Percentiles rank a stretch among this genome's conserved stretches.
Conservation (phyloP, 805 yeast species). For the Wickerhamomyces alni region DNA sequence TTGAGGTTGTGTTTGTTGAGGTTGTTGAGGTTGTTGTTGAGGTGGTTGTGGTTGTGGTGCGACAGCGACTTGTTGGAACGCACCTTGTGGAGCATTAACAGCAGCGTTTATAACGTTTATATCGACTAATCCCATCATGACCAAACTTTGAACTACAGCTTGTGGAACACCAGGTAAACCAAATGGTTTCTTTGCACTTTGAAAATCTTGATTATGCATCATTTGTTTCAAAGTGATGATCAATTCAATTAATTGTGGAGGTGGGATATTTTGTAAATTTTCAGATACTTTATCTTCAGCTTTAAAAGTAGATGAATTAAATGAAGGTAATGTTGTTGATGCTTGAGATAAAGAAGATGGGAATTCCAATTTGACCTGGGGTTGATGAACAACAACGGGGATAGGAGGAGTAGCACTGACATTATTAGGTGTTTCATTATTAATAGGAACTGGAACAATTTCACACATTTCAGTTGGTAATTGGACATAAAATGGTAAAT, state of each 20-base stretch:
- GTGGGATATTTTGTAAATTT: slow-evolving; percentile 60
- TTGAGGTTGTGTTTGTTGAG: slow-evolving; percentile 5
- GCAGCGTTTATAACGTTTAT: slow-evolving; percentile 61
- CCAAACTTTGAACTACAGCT: slow-evolving; percentile 66
- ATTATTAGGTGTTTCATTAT: too few relatives aligned
- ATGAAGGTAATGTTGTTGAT: slow-evolving; percentile 47
- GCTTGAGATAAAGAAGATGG: slow-evolving; percentile 51
- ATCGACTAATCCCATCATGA: slow-evolving; percentile 74
- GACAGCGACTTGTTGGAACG: slow-evolving; percentile 4
- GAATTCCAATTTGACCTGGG: slow-evolving; percentile 19
- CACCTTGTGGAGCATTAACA: slow-evolving; percentile 7
- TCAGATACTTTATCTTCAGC: slow-evolving; percentile 53
- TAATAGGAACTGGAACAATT: not conserved
- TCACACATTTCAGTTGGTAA: slow-evolving; percentile 34
- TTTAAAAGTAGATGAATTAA: slow-evolving; percentile 37
- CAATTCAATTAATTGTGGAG: slow-evolving; percentile 63
- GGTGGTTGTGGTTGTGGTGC: slow-evolving; percentile 12
- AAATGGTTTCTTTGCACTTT: slow-evolving; percentile 47
- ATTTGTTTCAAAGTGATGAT: slow-evolving; percentile 59
- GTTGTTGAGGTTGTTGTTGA: slow-evolving; percentile 9
- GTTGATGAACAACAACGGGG: slow-evolving; percentile 11
- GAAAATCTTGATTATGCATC: slow-evolving; percentile 17
- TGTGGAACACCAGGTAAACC: slow-evolving; percentile 53
- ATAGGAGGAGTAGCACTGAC: not conserved
- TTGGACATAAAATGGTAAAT: slow-evolving; percentile 50